Evolutionary conservation across 2,329 filamentous ascomycete genomes (phyloP), one percentile per base, ranked within the genome.

Genomic region (Seiridium cupressi): DNA sequence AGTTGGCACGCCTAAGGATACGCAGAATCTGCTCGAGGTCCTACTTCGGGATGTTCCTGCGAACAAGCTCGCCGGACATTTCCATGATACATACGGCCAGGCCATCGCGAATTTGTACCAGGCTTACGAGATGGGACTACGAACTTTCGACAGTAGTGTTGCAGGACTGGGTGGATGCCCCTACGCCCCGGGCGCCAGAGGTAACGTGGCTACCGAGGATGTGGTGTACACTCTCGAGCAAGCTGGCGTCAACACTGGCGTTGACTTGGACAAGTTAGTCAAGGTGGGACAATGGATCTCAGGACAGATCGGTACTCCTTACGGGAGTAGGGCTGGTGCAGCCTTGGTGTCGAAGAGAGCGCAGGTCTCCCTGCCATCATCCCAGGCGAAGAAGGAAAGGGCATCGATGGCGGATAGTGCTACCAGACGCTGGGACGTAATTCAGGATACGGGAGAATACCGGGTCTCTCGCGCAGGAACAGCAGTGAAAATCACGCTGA

Each of bases 51-150:
- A 57, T 18, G 31, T 57, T 3, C 32, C 26, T 1, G 13, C 40
- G 5, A 13, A 3, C 10, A 57, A 36, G 44, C 55, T 57, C 34
- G 55, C 55, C 8, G 55, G 55, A 10, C 92, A 96, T 74, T 94
- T 96, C 69, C 92, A 96, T 73, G 91, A 96, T 70, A 96, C 92
- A 1, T 94, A 93, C 70, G 92, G 91, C 1, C 89, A 93, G 77
- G 92, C 91, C 1, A 79, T 94, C n/a, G 89, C 92, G 6, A 96
- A 96, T 70, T 89, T 88, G 4, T 87, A 91, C 9, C 87, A 93
- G 0, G 88, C 89, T 44, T 82, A 95, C 36, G 89, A 92, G 70
- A 86, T 90, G 66, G 92, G 92, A 0, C 84, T 96, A 46, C 79
- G 90, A 38, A 90, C 85, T 0, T 95, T 96, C 71, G 92, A 96